These are phyloP conservation scores for Aspergillus ibericus DNA, from an alignment of 2,329 filamentous ascomycete genomes.

Conservation along the genomic window DNA sequence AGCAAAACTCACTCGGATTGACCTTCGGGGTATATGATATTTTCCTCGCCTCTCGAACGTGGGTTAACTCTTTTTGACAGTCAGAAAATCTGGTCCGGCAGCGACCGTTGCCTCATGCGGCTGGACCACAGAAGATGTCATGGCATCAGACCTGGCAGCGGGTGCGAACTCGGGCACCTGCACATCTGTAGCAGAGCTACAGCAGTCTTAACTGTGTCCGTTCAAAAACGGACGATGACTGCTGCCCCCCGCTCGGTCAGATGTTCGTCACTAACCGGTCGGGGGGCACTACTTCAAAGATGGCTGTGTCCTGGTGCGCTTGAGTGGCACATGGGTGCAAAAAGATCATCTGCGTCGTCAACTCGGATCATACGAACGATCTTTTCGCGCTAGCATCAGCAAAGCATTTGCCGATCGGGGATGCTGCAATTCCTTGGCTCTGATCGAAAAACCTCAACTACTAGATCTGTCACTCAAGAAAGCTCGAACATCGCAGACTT, in stretches of 20 bases:
- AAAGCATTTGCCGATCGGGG: no score
- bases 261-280: constrained; percentile 1
- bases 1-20: constrained; percentile 5
- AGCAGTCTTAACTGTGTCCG: background rate
- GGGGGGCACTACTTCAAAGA: background rate
- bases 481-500: no score
- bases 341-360: no score
- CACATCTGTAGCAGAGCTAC: background rate
- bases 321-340: no score
- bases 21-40: background rate
- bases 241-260: background rate
- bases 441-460: no score
- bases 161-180: background rate
- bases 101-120: background rate
- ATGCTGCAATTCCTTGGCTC: no score
- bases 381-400: no score
- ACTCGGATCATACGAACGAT: no score
- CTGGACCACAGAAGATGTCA: background rate
- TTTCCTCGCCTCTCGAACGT: background rate
- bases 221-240: background rate
- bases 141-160: background rate
- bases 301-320: background rate
- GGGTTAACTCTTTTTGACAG: background rate
- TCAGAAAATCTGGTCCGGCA: background rate
- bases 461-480: no score